Base-by-base conservation (phyloP, 2,329 filamentous ascomycete genomes). In the Colletotrichum phormii region DNA sequence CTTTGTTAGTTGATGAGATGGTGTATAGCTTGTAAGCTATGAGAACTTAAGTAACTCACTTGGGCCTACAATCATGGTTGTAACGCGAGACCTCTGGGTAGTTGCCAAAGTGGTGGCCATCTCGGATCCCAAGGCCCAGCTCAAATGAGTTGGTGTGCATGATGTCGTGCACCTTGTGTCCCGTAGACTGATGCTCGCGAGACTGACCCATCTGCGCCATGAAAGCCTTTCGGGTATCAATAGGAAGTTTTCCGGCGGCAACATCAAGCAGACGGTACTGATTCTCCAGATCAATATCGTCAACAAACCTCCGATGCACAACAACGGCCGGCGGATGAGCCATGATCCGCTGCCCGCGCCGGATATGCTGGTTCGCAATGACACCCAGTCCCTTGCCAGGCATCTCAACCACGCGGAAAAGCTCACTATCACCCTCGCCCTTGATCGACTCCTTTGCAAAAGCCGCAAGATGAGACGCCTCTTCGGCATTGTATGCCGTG, bases 11-110 rank as follows among this genome's bases (percentile, higher is more conserved):
- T 80, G 60, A 42, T n/a, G 31, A 13, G n/a, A 6, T 26, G 3
- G 0, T n/a, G 22, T 59, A n/a, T 65, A 22, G 11, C 11, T 59
- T n/a, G 1, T 13, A 5, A 13, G 12, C 37, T 4, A 33, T 24
- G 7, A 12, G 9, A n/a, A 7, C 51, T 6, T 15, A 12, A 9
- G 26, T 0, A 42, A 75, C 78, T 66, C 66, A 82, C 81, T 82
- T 83, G 26, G 81, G 80, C 59, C 78, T 77, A 61, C 81, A 83
- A 11, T 78, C 81, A 24, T 83, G 81, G 61, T 83, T 83, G 29
- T 81, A 64, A 13, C 81, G 78, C 78, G 82, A 58, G 22, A 24
- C 54, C 0, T 53, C 69, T 0, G 60, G 71, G 22, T 61, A 74
- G 8, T 69, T 74, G 0, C 76, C 81, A 33, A 81, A 77, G 49